Base-by-base conservation (phyloP, 371 early-diverging fungal species). In the Gilbertella persicaria region DNA sequence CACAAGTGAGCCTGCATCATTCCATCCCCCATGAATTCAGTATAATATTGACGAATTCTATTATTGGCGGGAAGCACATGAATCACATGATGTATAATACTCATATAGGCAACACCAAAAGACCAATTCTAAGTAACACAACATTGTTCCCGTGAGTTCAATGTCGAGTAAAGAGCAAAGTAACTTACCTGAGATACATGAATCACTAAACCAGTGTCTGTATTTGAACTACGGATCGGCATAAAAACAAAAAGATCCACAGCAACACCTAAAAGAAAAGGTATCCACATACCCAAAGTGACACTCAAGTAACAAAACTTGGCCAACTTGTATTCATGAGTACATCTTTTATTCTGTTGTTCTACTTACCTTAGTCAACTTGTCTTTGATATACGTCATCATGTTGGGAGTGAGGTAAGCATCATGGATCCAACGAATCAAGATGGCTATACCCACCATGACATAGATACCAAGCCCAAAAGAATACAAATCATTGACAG, bases 401-500 rank as follows among this genome's bases (percentile, higher is more conserved):
- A 42, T 48, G 33, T 19, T 38, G 35, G n/a, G 23, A 13, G 44
- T 45, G 5, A 20, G 8, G 45, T 58, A 55, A 42, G 48, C 65
- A 13, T 66, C 66, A 5, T 52, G 39, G 9, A 56, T 12, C 67
- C 65, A 69, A 33, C 60, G 50, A 42, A 53, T 44, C 3, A 58
- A n/a, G 24, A 55, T 51, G 10, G 48, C 53, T 5, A 69, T 36
- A n/a, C 64, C 50, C 12, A 62, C 50, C 65, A 77, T 67, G 7
- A 69, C 35, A 45, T 73, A 71, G 5, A 71, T 54, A 12, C 78
- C 78, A 14, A 71, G 63, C 7, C 59, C 62, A 55, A 85, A 78
- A 3, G 85, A 64, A 50, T 87, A 87, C 5, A 82, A 44, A 44
- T 87, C 88, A 45, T 85, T 84, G 4, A 83, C 77, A 24, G 63